Evolutionary conservation across 345 rosid species (phyloP), one percentile per base, ranked within the genome.

Genomic region (Populus ilicifolia): DNA sequence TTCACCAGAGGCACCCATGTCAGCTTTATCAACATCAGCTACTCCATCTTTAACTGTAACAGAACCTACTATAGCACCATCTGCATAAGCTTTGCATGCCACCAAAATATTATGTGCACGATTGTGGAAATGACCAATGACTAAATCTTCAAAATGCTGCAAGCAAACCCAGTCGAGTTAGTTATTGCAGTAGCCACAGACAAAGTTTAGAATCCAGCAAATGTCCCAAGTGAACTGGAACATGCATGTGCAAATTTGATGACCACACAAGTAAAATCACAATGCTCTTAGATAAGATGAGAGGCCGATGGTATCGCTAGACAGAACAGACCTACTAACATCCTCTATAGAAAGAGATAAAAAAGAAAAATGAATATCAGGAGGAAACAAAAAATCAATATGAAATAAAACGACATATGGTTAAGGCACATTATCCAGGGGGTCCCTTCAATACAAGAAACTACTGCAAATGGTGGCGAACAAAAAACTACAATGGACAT

Each of bases 141-240:
- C 89, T 48, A 83, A 79, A 62, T 76, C 89, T 76, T 87, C 89
- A 68, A 89, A 87, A 75, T 87, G 78, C 92, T 89, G 87, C 84
- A 81, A 75, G 50, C 38, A 75, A 44, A 79, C 35, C 27, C 27
- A 56, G 43, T n/a, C 20, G 0, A 70, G 75, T 18, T 33, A 25
- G 36, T 61, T 78, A 67, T 33, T 38, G 29, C 29, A 1, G 23
- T 43, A 11, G 29, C 4, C 50, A 14, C 4, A 13, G 50, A 46
- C 50, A 46, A 52, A 44, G n/a, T 33, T 75, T 39, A 16, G 6
- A 72, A 44, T 11, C 33, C n/a, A 20, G 33, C 17, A 56, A 61
- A 56, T 72, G 65, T n/a, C n/a, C 35, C 13, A 4, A 12, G 10
- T 10, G 25, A 9, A 69, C 8, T 41, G 21, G 41, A 10, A 11